A percentile compares a stretch with the other conserved stretches of the same genome.
Conservation (phyloP, 225 moss, liverwort and hornwort genomes). For the Polytrichum commune region DNA sequence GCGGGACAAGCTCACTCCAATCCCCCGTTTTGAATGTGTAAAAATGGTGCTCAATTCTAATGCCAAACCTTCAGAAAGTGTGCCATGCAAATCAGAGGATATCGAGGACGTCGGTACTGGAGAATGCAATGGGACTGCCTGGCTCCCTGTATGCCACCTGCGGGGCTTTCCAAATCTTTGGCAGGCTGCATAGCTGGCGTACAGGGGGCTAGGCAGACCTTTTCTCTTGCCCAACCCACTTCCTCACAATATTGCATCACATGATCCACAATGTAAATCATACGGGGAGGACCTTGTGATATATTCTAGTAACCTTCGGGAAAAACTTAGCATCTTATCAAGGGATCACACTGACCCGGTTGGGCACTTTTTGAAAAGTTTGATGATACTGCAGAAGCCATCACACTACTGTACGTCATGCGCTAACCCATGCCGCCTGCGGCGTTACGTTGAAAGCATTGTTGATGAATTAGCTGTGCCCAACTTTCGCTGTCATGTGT, state of each 20-base stretch:
- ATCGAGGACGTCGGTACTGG: background rate
- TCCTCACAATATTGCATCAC: conserved; percentile 15
- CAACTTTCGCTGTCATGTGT: too few relatives aligned
- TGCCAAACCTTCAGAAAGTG: background rate
- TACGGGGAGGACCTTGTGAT: conserved; percentile 23
- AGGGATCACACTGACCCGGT: too few relatives aligned
- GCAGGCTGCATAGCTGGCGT: conserved; percentile 55
- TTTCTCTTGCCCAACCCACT: conserved; percentile 36
- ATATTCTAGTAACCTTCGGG: conserved; percentile 8
- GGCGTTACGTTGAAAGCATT: too few relatives aligned
- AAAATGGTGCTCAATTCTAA: too few relatives aligned
- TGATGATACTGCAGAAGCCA: background rate
- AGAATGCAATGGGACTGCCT: conserved; percentile 38
- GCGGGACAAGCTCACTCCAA: too few relatives aligned
- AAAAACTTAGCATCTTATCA: background rate
- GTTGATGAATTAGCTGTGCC: too few relatives aligned
- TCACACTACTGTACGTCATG: background rate
- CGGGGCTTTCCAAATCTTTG: conserved; percentile 48
- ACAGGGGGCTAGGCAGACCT: conserved; percentile 41
- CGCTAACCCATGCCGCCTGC: background rate
- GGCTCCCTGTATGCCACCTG: conserved; percentile 63
- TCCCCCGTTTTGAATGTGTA: too few relatives aligned
- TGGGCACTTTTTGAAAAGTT: background rate
- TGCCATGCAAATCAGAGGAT: background rate
- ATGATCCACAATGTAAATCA: conserved; percentile 31